Conservation (phyloP, 2,329 filamentous ascomycete genomes). For the Alternaria sp. region DNA sequence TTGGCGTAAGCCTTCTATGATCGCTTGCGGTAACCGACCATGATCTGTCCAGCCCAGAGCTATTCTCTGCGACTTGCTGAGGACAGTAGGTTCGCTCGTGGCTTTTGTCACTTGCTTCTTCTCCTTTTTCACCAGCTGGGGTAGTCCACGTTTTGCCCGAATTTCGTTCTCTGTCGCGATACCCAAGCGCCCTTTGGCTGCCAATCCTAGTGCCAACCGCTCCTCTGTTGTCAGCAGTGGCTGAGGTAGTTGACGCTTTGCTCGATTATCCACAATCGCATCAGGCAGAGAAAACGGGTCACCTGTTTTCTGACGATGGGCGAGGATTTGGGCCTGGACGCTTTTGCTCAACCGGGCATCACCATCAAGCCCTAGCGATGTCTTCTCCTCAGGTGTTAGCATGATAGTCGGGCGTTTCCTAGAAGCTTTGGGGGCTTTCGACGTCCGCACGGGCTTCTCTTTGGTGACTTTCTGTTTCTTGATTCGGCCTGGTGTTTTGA, state of each 20-base stretch:
- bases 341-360: constrained; percentile 36
- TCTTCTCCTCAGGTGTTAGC: constrained; percentile 36
- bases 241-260: constrained; percentile 10
- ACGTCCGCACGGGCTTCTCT: constrained; percentile 6
- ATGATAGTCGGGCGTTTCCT: constrained; percentile 15
- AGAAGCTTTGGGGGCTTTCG: constrained; percentile 2
- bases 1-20: constrained; percentile 36
- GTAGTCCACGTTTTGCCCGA: constrained; percentile 33
- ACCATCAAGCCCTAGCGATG: constrained; percentile 32
- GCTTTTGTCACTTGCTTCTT: constrained; percentile 26
- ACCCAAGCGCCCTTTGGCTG: constrained; percentile 34
- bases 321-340: constrained; percentile 37
- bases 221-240: constrained; percentile 41
- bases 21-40: constrained; percentile 34
- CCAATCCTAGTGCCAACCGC: constrained; percentile 35
- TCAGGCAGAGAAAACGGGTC: constrained; percentile 34
- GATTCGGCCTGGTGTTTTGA: constrained; percentile 1
- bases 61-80: constrained; percentile 37
- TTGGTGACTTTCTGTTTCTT: constrained; percentile 4
- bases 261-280: constrained; percentile 18
- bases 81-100: constrained; percentile 27
- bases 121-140: constrained; percentile 19
- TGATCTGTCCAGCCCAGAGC: constrained; percentile 34
- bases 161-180: constrained; percentile 34
- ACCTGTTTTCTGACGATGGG: constrained; percentile 34